Conservation (phyloP, 345 rosid species). For the Mangifera indica region DNA sequence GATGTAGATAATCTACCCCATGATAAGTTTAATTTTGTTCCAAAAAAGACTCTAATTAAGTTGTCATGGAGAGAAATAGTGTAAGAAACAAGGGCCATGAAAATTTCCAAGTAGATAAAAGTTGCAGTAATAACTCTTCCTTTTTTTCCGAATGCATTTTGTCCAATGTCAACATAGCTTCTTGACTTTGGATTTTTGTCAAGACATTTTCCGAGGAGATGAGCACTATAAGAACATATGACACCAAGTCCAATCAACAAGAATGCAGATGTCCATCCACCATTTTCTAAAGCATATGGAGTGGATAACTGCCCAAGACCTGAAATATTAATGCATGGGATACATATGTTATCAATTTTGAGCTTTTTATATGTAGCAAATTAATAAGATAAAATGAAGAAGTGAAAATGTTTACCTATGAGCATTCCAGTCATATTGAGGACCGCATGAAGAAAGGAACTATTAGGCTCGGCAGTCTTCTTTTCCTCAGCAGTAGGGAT, state of each 20-base stretch:
- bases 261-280: constrained; percentile 68
- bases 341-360: no score
- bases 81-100: constrained; percentile 80
- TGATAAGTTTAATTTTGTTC: constrained; percentile 22
- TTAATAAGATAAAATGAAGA: background rate
- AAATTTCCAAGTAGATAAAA: constrained; percentile 60
- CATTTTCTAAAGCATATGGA: constrained; percentile 66
- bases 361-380: no score
- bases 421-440: constrained; percentile 89
- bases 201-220: constrained; percentile 68
- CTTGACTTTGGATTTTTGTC: constrained; percentile 54
- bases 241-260: constrained; percentile 53
- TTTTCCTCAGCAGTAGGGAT: background rate
- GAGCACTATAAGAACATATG: constrained; percentile 56
- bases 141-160: constrained; percentile 53
- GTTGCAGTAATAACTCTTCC: constrained; percentile 50
- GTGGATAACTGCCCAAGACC: constrained; percentile 82
- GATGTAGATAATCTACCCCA: constrained; percentile 38
- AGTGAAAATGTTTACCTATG: constrained; percentile 43
- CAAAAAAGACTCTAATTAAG: constrained; percentile 44
- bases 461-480: constrained; percentile 22
- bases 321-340: constrained; percentile 15
- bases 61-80: constrained; percentile 87
- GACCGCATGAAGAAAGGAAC: constrained; percentile 68
- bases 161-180: constrained; percentile 66